Percentiles rank a stretch among this genome's conserved stretches.
Conservation (phyloP, 2,329 filamentous ascomycete species). For the Fonsecaea erecta region DNA sequence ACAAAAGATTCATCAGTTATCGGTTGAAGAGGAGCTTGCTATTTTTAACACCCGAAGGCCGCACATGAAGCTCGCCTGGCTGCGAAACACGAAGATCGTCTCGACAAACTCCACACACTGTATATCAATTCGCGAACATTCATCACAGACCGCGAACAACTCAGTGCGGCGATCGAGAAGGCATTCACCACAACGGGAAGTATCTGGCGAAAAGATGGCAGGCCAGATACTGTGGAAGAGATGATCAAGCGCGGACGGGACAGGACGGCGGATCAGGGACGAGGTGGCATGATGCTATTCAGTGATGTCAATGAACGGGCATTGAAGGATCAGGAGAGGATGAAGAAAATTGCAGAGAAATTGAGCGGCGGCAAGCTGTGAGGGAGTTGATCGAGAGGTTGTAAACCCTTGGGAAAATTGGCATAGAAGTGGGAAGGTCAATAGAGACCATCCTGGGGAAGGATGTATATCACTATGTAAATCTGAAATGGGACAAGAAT, state of each 20-base stretch:
- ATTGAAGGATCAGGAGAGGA: constrained; percentile 56
- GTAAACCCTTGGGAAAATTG: neutral
- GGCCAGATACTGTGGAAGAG: constrained; percentile 54
- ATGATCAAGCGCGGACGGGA: constrained; percentile 42
- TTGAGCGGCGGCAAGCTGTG: constrained; percentile 69
- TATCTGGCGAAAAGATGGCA: constrained; percentile 57
- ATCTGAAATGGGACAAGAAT: neutral
- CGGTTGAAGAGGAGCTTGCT: constrained; percentile 42
- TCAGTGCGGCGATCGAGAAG: constrained; percentile 72
- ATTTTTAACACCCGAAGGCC: constrained; percentile 44
- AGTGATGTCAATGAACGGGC: constrained; percentile 40
- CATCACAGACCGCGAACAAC: constrained; percentile 79
- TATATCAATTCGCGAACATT: constrained; percentile 89
- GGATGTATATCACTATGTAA: neutral
- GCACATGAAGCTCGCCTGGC: constrained; percentile 51
- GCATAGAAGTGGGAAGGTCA: neutral
- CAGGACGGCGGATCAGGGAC: constrained; percentile 23
- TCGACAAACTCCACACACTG: constrained; percentile 77
- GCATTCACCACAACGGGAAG: constrained; percentile 69
- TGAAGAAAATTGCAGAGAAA: constrained; percentile 68
- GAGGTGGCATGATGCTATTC: constrained; percentile 25
- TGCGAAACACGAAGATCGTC: constrained; percentile 63
- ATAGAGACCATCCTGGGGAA: neutral
- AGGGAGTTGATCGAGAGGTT: neutral
- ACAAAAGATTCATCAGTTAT: constrained; percentile 36